These are phyloP conservation scores for Colletotrichum brevisporum DNA, from an alignment of 2,329 filamentous ascomycete species.

Conservation along the genomic window DNA sequence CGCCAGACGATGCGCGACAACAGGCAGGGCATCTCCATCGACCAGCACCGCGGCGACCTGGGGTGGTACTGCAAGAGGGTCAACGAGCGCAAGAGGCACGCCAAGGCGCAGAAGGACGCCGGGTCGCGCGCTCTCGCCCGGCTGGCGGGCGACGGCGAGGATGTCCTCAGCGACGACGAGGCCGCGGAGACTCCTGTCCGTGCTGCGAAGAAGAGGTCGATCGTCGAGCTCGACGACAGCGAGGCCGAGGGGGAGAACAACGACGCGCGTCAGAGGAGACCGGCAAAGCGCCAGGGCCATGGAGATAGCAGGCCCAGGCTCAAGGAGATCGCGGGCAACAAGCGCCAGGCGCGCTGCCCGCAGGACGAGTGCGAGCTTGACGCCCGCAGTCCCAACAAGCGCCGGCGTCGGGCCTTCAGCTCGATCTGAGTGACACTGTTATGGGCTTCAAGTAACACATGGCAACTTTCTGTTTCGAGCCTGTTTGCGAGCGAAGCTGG, in stretches of 20 bases:
- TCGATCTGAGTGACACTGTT: neutral
- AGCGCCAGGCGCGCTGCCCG: constrained; percentile 8
- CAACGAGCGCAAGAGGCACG: constrained; percentile 37
- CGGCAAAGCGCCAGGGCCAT: neutral
- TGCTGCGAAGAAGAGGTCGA: neutral
- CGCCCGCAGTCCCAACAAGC: neutral
- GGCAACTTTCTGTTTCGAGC: too few relatives aligned
- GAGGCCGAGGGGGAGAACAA: neutral
- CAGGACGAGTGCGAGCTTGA: constrained; percentile 12
- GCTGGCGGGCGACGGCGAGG: neutral
- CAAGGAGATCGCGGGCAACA: constrained; percentile 1
- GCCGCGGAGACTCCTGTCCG: neutral
- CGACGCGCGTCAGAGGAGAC: neutral
- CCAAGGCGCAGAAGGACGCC: constrained; percentile 32
- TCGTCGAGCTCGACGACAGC: neutral
- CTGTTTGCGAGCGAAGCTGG: too few relatives aligned
- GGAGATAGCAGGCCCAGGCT: neutral
- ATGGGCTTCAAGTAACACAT: too few relatives aligned
- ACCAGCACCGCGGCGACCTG: constrained; percentile 48
- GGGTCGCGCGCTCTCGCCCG: constrained; percentile 14
- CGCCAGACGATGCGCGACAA: constrained; percentile 36
- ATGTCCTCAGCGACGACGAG: constrained; percentile 4
- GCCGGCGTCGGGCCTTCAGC: constrained; percentile 7
- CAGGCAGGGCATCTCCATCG: constrained; percentile 44
- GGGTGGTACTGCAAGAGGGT: constrained; percentile 38